Evolutionary conservation across 805 yeast genomes (phyloP), one percentile per base, ranked within the genome.

Genomic region (Myxozyma monticola): DNA sequence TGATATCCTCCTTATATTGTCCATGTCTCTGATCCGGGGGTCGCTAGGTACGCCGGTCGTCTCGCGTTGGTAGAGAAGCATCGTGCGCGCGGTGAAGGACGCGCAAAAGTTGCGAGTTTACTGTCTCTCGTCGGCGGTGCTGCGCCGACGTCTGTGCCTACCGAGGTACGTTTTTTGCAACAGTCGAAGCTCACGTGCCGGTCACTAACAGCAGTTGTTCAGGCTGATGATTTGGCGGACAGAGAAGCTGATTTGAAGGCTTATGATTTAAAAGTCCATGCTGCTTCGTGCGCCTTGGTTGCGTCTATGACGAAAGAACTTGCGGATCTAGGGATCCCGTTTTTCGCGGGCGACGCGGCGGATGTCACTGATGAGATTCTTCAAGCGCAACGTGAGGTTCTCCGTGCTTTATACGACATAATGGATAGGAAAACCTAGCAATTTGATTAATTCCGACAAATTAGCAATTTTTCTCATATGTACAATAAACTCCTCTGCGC

Each of bases 241-340:
- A 54, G 48, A 21, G 15, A 20, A 22, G 24, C 15, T 5, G 59
- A 54, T 20, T 21, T 54, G 20, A 28, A 10, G 9, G 30, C 15
- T 4, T 54, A 54, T 25, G 59, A 54, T 24, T n/a, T 18, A 15
- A 54, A 54, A 26, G 59, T 54, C 6, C 28, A 54, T 29, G 37
- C 30, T 7, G 59, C 56, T 4, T 31, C 45, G 26, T n/a, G 33
- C 34, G 42, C 22, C 17, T 42, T 54, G 49, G 51, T 44, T 2
- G 34, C 38, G 22, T 45, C 59, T 12, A 41, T 53, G 37, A 39
- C 45, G 2, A n/a, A 14, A 25, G 59, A 54, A 31, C 45, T 54
- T 17, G 47, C 37, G 8, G 42, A 25, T n/a, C 28, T 54, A 18
- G 17, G 39, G 6, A 37, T 54, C 15, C 59, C 59, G 6, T 43